Evolutionary conservation across 140 eudicot species (phyloP), one percentile per base, ranked within the genome.

Genomic region (Cichorium intybus): DNA sequence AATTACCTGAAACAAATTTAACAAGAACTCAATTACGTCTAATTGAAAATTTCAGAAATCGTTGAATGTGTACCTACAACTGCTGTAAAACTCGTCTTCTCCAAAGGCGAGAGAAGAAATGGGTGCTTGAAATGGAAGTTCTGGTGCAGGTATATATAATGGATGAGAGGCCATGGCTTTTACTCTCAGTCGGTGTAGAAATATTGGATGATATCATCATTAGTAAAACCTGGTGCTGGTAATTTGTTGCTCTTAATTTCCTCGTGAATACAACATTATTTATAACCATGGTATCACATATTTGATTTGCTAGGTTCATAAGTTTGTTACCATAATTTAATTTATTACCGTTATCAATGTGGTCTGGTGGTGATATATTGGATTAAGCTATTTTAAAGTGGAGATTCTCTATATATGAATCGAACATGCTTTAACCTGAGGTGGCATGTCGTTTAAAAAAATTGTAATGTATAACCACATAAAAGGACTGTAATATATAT

Each of bases 1-100:
- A 5, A 33, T 27, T 59, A 33, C 49, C 50, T 37, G 50, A 47
- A 60, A 35, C 51, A 60, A 60, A 6, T 18, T 60, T 51, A 34
- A 35, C 50, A 34, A 34, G 18, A 35, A 34, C 29, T 35, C 7
- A 14, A 21, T 20, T 10, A 34, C 28, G 10, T n/a, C 28, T 10
- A 20, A 34, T 6, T 35, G 3, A 4, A 26, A 60, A 27, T 10
- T 6, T 60, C 41, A 7, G 63, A 21, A 60, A 17, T 37, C 41
- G 26, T 37, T 60, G 49, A 56, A 60, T 34, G 24, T 2, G 28
- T 17, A 58, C 62, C 35, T 56, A 24, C 22, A 56, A 56, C 18
- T 58, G n/a, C 46, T 18, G 22, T 8, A 1, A 4, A 16, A 31
- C n/a, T 31, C 35, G 4, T 35, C 43, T 35, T 35, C 43, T 35